Conservation (phyloP, 2,329 filamentous ascomycete genomes). For the Exserohilum rostratum region DNA sequence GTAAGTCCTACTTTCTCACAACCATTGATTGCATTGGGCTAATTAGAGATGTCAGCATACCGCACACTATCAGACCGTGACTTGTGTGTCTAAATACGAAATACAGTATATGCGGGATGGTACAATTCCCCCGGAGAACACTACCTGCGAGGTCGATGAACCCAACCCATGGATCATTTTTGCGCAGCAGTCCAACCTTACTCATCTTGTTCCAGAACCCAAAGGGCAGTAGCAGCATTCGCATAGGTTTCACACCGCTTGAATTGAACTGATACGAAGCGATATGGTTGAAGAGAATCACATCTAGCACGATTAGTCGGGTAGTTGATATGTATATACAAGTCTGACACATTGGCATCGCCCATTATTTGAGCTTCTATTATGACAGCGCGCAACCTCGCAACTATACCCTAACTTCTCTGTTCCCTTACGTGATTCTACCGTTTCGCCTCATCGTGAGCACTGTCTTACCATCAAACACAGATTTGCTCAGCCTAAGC, state of each 20-base stretch:
- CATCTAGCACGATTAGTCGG: not conserved
- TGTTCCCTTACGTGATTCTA: not conserved
- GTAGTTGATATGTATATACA: not conserved
- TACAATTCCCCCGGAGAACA: slow-evolving; percentile 17
- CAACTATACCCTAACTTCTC: not conserved
- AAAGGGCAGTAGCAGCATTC: not conserved
- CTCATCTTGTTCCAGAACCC: not conserved
- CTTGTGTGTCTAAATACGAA: slow-evolving; percentile 17
- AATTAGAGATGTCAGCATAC: slow-evolving; percentile 6
- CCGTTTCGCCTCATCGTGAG: too few relatives aligned
- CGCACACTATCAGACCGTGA: slow-evolving; percentile 17
- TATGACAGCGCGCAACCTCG: not conserved
- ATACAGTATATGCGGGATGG: slow-evolving; percentile 21
- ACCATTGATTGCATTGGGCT: not conserved
- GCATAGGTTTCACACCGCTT: too few relatives aligned
- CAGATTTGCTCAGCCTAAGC: slow-evolving; percentile 1
- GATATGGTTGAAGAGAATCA: not conserved
- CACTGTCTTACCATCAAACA: not conserved
- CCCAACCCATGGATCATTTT: slow-evolving; percentile 19
- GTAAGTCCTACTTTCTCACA: slow-evolving; percentile 10
- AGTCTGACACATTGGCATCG: too few relatives aligned
- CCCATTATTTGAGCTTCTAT: too few relatives aligned
- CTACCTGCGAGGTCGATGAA: slow-evolving; percentile 19
- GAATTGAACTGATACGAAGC: not conserved
- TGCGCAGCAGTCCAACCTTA: not conserved